Evolutionary conservation across 2,329 filamentous ascomycete species (phyloP), one percentile per base, ranked within the genome.

Genomic region (Tolypocladium nubicola): DNA sequence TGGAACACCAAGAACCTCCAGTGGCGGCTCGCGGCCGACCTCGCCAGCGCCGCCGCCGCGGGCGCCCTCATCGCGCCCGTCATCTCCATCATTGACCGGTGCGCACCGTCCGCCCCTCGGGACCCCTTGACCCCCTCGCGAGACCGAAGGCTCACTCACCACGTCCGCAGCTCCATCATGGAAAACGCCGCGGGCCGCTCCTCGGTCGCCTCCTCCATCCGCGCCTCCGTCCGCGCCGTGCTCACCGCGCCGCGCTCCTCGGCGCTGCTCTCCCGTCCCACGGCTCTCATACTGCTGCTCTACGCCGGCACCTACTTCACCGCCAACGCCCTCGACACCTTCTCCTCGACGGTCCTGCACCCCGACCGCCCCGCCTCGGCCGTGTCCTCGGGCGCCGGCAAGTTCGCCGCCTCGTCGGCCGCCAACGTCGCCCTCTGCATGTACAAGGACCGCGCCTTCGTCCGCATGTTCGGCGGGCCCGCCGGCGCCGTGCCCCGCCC

Each of bases 281-380:
- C 88, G 65, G 82, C 76, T 52, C 79, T 90, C 62, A 86, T 91
- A 68, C 80, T 83, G 73, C 76, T 83, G 72, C 78, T 96, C 49
- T 97, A 97, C 78, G 89, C 86, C 60, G 87, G 89, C 63, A 97
- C 93, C 59, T 97, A 97, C 76, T 75, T 94, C 14, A 90, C 89
- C 1, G 92, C 93, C 61, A 97, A 97, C 76, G 75, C 81, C 14
- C 84, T 96, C 68, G 93, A 97, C 75, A 97, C 93, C 0, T 71
- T 83, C 53, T 76, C 84, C 50, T 87, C 89, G 6, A 90, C 88
- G 1, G 63, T 84, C 16, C 16, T 49, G 35, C 16, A 21, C 23
- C 71, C 76, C 53, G 74, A 82, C 66, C 72, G 76, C 19, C 76
- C 84, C 39, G 81, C 88, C 8, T 75, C 77, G 7, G 72, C 76